Conservation (phyloP, 306 rosid species). For the Sophora flavescens region DNA sequence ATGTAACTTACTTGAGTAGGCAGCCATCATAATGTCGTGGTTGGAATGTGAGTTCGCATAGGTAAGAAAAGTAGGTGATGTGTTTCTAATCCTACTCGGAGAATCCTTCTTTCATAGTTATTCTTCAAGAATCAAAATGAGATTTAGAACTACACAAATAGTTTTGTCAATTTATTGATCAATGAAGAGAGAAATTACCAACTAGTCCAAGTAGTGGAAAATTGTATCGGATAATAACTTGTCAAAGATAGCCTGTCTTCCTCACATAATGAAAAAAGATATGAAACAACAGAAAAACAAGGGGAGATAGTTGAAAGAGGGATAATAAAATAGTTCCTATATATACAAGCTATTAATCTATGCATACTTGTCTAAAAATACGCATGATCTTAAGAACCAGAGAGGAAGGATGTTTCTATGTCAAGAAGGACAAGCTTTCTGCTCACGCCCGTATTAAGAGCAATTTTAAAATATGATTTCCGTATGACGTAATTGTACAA, state of each 20-base stretch:
- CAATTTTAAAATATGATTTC: conserved; percentile 65
- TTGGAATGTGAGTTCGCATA: conserved; percentile 78
- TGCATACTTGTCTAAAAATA: conserved; percentile 66
- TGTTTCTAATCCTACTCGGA: conserved; percentile 72
- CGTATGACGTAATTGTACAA: conserved; percentile 64
- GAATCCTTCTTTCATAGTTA: conserved; percentile 73
- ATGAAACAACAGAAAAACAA: background rate
- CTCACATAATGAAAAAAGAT: conserved; percentile 43
- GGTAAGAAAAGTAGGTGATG: conserved; percentile 82
- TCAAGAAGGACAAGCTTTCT: conserved; percentile 73
- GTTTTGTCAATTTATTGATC: background rate
- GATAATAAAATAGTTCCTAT: background rate
- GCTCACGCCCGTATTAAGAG: conserved; percentile 66
- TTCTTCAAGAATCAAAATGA: conserved; percentile 53
- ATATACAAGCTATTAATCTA: conserved; percentile 9
- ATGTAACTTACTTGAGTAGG: conserved; percentile 59
- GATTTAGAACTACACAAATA: conserved; percentile 7
- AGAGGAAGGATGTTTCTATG: conserved; percentile 61
- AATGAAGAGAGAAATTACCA: conserved; percentile 51
- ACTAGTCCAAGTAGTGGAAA: conserved; percentile 75
- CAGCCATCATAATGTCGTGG: conserved; percentile 86
- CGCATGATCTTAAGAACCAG: conserved; percentile 57
- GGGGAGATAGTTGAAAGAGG: conserved; percentile 26
- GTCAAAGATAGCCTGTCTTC: conserved; percentile 69
- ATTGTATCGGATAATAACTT: conserved; percentile 45